A percentile compares a stretch with the other conserved stretches of the same genome.
phyloP scores from a whole-genome alignment of 2,329 filamentous ascomycete species.

The Penicillium sp. region DNA sequence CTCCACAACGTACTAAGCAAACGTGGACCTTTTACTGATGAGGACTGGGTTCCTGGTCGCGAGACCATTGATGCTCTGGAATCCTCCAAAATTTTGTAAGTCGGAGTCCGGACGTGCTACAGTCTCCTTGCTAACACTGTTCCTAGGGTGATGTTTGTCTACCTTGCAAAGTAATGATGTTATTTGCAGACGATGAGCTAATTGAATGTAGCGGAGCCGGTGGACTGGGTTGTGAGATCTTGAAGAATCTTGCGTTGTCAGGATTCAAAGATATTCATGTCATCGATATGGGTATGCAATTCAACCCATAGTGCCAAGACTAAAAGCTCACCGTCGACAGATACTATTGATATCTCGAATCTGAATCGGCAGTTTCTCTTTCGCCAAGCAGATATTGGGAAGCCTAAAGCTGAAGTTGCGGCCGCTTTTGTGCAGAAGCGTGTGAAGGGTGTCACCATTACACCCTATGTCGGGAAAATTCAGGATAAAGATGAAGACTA shows the following conservation, averaged over 20 bases:
- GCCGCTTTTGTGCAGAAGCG: conserved; percentile 86
- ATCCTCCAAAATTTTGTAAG: conserved; percentile 71
- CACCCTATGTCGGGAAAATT: conserved; percentile 87
- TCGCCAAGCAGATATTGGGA: conserved; percentile 84
- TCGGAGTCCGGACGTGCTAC: background rate
- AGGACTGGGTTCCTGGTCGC: conserved; percentile 52
- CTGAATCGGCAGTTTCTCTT: conserved; percentile 97
- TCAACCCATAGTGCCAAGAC: background rate
- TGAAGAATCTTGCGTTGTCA: conserved; percentile 92
- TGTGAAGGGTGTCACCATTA: conserved; percentile 88
- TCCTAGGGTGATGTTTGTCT: conserved; percentile 51
- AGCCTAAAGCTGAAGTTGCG: conserved; percentile 88
- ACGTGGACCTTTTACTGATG: conserved; percentile 75
- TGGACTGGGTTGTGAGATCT: conserved; percentile 89
- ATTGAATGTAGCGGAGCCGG: conserved; percentile 69
- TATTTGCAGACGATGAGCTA: background rate
- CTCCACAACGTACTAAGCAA: conserved; percentile 75
- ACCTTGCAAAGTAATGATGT: background rate
- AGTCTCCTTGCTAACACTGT: conserved; percentile 20
- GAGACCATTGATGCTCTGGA: conserved; percentile 58
- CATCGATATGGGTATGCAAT: conserved; percentile 85
- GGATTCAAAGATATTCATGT: conserved; percentile 97
- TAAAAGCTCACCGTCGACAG: conserved; percentile 43
- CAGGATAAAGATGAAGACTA: conserved; percentile 96
- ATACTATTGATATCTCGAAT: conserved; percentile 98